Evolutionary conservation across 148 eudicot genomes (phyloP).

Genomic region (Spergularia bocconei): DNA sequence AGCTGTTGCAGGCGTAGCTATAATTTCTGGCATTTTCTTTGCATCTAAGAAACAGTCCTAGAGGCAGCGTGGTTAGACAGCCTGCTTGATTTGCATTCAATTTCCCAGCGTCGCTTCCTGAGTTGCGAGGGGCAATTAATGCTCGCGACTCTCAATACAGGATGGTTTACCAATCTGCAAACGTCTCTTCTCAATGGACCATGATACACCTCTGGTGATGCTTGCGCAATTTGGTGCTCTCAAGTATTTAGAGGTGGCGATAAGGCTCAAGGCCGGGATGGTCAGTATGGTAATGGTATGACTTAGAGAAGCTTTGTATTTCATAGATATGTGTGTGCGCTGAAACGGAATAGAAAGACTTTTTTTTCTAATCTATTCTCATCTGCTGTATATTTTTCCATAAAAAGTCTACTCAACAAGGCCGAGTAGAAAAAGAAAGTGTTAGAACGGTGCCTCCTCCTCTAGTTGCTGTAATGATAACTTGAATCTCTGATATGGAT

Average conservation of each 20-base stretch:
- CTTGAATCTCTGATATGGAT: no score
- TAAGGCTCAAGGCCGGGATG: background rate
- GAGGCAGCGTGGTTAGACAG: background rate
- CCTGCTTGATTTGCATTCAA: background rate
- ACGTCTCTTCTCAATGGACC: background rate
- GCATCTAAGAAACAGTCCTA: constrained; percentile 60
- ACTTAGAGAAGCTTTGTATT: background rate
- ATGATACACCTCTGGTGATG: background rate
- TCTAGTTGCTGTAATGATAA: no score
- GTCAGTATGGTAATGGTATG: background rate
- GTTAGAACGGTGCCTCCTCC: no score
- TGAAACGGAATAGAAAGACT: no score
- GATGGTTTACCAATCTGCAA: background rate
- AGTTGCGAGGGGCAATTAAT: constrained; percentile 1
- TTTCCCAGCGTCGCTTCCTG: no score
- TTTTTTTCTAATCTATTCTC: no score
- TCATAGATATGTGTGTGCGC: no score
- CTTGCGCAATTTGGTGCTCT: background rate
- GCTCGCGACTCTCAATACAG: background rate
- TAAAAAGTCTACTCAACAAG: no score
- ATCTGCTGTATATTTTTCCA: no score
- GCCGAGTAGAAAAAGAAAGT: no score
- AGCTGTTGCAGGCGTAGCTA: constrained; percentile 79
- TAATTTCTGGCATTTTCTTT: constrained; percentile 66
- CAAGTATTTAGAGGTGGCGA: background rate